phyloP scores from a whole-genome alignment of 371 early-diverging fungal genomes.

The Mycotypha africana region DNA sequence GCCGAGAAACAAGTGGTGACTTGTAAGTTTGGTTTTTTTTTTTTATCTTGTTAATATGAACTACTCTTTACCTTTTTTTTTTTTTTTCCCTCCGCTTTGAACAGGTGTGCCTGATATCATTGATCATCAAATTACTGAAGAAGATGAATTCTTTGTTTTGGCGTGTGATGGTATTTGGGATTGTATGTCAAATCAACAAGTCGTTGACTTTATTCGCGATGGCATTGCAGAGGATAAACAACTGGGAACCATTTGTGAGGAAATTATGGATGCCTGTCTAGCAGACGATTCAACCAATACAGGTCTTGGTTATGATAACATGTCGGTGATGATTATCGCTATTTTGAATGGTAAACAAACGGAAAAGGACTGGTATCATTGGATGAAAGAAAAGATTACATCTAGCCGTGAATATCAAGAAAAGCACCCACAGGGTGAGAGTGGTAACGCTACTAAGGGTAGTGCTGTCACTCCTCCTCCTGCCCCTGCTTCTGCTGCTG shows the following conservation, averaged over 20 bases:
- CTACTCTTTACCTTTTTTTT: background rate
- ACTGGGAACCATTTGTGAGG: constrained; percentile 77
- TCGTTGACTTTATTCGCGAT: constrained; percentile 74
- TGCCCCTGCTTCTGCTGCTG: too few species aligned
- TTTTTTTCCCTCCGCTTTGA: background rate
- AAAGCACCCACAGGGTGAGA: too few species aligned
- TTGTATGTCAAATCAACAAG: constrained; percentile 89
- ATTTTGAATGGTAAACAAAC: constrained; percentile 78
- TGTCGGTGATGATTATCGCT: constrained; percentile 93
- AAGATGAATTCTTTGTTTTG: constrained; percentile 86
- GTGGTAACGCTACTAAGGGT: too few species aligned
- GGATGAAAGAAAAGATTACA: constrained; percentile 5
- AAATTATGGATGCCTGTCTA: constrained; percentile 86
- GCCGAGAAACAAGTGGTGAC: constrained; percentile 89
- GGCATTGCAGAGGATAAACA: constrained; percentile 51
- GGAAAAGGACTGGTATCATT: constrained; percentile 67
- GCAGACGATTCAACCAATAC: constrained; percentile 81
- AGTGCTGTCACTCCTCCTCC: too few species aligned
- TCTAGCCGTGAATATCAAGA: too few species aligned
- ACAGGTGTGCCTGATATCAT: constrained; percentile 65
- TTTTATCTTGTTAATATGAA: background rate
- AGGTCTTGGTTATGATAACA: constrained; percentile 97
- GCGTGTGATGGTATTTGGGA: constrained; percentile 99
- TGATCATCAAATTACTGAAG: constrained; percentile 48
- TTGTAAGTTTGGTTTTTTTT: constrained; percentile 18